Conservation (phyloP, 345 rosid genomes). For the Euclidium syriacum region DNA sequence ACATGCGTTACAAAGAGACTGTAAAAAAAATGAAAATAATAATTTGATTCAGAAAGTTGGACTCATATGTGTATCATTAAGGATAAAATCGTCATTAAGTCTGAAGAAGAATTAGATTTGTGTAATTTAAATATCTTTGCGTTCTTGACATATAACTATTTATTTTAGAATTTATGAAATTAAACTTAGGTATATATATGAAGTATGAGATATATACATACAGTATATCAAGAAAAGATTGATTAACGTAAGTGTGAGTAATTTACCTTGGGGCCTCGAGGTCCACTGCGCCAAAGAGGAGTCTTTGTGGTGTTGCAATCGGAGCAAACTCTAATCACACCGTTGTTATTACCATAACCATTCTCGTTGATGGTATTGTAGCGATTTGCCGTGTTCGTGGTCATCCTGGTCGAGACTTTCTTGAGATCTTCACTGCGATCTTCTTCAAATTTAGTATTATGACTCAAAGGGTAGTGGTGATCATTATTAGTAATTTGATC, state of each 20-base stretch:
- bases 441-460: constrained; percentile 14
- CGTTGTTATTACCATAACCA: constrained; percentile 29
- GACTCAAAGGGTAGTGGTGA: constrained; percentile 7
- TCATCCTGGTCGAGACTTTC: constrained; percentile 17
- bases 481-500: constrained; percentile 4
- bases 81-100: background rate
- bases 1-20: constrained; percentile 94
- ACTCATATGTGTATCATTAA: background rate
- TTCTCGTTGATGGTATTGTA: constrained; percentile 20
- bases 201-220: background rate
- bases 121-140: background rate
- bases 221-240: background rate
- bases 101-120: background rate
- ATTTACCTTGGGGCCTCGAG: constrained; percentile 89
- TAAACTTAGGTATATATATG: background rate
- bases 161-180: background rate
- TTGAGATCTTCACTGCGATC: constrained; percentile 20
- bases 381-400: constrained; percentile 5
- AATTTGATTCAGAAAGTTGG: background rate
- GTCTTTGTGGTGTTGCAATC: constrained; percentile 94
- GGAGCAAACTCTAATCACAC: constrained; percentile 50
- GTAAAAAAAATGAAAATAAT: background rate
- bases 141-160: background rate
- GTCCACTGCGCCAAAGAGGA: constrained; percentile 98
- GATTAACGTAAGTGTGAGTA: background rate